phyloP scores from a whole-genome alignment of 805 yeast genomes.

The Vanderwaltozyma verrucispora region DNA sequence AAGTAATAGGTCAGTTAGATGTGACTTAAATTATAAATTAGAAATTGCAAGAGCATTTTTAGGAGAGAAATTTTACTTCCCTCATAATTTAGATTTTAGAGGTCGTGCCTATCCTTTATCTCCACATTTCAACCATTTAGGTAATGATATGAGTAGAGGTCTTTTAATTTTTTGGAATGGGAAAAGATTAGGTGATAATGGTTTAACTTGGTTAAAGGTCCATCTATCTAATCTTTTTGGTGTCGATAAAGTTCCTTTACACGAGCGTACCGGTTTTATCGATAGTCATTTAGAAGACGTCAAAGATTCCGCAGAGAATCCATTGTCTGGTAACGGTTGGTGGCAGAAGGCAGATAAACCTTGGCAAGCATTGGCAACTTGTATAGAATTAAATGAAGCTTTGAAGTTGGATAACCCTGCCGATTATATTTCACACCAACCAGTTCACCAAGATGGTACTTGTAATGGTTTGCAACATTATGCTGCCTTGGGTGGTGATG shows the following conservation, averaged over 20 bases:
- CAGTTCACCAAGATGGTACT: conserved; percentile 81
- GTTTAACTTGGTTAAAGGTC: conserved; percentile 65
- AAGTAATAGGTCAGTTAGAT: conserved; percentile 71
- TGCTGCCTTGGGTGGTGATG: conserved; percentile 80
- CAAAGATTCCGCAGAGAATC: conserved; percentile 49
- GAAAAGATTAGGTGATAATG: conserved; percentile 50
- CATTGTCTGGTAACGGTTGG: conserved; percentile 47
- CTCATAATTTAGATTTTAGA: conserved; percentile 73
- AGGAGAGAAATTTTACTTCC: conserved; percentile 70
- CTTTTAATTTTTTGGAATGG: conserved; percentile 71
- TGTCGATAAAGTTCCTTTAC: conserved; percentile 58
- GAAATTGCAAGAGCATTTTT: conserved; percentile 91
- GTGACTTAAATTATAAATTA: conserved; percentile 86
- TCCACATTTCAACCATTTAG: conserved; percentile 73
- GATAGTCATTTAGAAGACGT: conserved; percentile 48
- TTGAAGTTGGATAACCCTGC: conserved; percentile 52
- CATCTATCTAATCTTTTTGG: conserved; percentile 70
- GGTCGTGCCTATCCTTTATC: conserved; percentile 79
- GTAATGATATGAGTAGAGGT: conserved; percentile 69
- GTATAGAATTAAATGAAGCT: conserved; percentile 58
- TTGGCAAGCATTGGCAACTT: conserved; percentile 69
- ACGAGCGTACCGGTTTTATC: conserved; percentile 50
- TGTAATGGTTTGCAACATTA: conserved; percentile 82
- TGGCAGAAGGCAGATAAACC: conserved; percentile 74
- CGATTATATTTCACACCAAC: conserved; percentile 56